Evolutionary conservation across 768 basidiomycete species (phyloP).

Genomic region (Hypholoma sublateritium): DNA sequence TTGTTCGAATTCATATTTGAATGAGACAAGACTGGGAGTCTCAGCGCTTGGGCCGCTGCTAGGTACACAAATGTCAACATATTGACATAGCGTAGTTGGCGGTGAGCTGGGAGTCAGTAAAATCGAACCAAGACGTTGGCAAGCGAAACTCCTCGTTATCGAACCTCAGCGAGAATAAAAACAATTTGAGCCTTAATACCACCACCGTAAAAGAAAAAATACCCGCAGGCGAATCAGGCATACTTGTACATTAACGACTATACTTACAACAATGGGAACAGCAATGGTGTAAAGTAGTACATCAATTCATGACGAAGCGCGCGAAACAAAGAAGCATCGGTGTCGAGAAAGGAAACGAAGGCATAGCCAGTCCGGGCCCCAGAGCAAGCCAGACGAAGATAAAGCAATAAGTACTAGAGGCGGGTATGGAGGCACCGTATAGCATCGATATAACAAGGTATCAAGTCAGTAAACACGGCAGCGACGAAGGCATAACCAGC

Average conservation of each 20-base stretch:
- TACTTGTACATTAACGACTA: constrained; percentile 5
- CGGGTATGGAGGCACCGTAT: background rate
- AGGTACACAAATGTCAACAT: no score
- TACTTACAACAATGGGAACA: constrained; percentile 2
- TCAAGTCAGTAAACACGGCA: background rate
- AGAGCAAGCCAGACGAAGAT: background rate
- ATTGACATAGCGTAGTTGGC: no score
- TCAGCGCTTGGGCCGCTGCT: no score
- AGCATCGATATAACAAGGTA: background rate
- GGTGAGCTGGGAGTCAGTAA: no score
- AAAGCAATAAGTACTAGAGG: background rate
- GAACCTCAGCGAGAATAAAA: no score
- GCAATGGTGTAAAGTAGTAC: constrained; percentile 1
- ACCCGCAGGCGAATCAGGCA: background rate
- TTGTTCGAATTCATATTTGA: no score
- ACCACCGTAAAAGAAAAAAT: background rate
- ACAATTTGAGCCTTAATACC: no score
- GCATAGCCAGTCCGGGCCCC: background rate
- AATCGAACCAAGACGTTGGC: no score
- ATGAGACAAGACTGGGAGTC: no score
- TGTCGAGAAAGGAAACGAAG: background rate
- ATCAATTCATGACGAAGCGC: background rate
- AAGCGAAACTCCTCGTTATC: no score
- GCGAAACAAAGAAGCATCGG: background rate
- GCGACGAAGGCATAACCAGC: background rate